phyloP scores from a whole-genome alignment of 2,329 filamentous ascomycete species.

The Decorospora gaudefroyi region DNA sequence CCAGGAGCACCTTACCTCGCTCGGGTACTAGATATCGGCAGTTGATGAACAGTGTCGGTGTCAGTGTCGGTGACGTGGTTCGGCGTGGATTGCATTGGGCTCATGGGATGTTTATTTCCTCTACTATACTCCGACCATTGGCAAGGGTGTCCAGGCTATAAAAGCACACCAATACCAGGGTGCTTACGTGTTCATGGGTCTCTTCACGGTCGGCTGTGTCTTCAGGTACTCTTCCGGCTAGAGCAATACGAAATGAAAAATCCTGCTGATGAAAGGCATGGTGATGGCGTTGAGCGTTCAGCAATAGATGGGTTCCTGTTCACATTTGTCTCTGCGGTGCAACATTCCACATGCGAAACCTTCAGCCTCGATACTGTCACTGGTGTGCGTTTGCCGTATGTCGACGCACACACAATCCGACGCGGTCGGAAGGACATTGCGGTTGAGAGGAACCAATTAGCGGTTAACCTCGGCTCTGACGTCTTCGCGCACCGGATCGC shows the following conservation, averaged over 20 bases:
- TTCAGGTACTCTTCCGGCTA: conserved; percentile 47
- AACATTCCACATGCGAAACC: too few species aligned
- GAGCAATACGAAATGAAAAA: conserved; percentile 48
- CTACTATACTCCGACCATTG: conserved; percentile 46
- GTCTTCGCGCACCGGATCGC: conserved; percentile 19
- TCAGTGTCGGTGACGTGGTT: conserved; percentile 39
- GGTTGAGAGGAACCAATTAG: conserved; percentile 17
- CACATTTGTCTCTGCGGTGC: too few species aligned
- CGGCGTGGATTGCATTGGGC: conserved; percentile 48
- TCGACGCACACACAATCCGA: background rate
- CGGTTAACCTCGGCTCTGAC: conserved; percentile 39
- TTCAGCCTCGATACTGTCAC: too few species aligned
- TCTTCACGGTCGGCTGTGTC: conserved; percentile 46
- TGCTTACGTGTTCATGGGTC: conserved; percentile 48
- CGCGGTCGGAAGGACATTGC: conserved; percentile 14
- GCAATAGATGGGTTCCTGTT: conserved; percentile 17
- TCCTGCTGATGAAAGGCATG: conserved; percentile 43
- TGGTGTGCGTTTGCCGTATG: too few species aligned
- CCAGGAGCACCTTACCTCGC: conserved; percentile 82
- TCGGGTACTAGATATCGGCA: conserved; percentile 76
- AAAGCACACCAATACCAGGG: conserved; percentile 43
- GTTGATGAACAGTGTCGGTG: conserved; percentile 38
- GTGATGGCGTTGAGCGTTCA: conserved; percentile 41
- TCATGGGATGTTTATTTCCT: conserved; percentile 47
- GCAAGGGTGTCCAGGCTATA: conserved; percentile 48